Evolutionary conservation across 495 filamentous ascomycete genomes (phyloP).

Genomic region (Annulohypoxylon moriforme): DNA sequence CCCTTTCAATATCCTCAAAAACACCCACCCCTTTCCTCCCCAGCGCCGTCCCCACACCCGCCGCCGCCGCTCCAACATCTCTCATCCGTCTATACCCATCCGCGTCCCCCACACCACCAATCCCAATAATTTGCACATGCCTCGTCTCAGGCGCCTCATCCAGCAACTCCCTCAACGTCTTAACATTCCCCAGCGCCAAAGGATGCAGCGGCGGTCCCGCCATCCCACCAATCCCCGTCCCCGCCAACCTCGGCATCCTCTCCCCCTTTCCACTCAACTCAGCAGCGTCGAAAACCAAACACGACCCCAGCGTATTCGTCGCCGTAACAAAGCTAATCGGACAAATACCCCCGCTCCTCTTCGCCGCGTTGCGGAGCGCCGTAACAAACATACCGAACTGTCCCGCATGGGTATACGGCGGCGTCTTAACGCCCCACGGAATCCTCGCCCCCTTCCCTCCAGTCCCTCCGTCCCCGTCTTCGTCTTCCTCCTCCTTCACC

Average conservation of each 20-base stretch:
- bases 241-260: background rate
- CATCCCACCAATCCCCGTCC: slow-evolving; percentile 69
- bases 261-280: background rate
- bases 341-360: slow-evolving; percentile 8
- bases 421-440: slow-evolving; percentile 73
- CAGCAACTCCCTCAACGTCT: slow-evolving; percentile 66
- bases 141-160: slow-evolving; percentile 51
- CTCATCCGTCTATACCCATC: slow-evolving; percentile 71
- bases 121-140: slow-evolving; percentile 68
- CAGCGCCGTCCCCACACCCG: slow-evolving; percentile 73
- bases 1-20: slow-evolving; percentile 65
- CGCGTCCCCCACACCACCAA: slow-evolving; percentile 72
- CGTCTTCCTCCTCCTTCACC: background rate
- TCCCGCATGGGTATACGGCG: slow-evolving; percentile 73
- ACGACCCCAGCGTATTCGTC: slow-evolving; percentile 77
- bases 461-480: too few relatives aligned
- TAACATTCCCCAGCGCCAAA: slow-evolving; percentile 78
- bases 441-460: slow-evolving; percentile 38
- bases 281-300: slow-evolving; percentile 59
- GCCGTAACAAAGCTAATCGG: slow-evolving; percentile 73
- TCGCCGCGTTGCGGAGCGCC: slow-evolving; percentile 53
- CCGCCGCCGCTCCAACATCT: slow-evolving; percentile 68
- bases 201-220: slow-evolving; percentile 76
- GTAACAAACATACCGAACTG: slow-evolving; percentile 66
- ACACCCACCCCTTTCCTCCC: slow-evolving; percentile 68